Conservation (phyloP, 2,329 filamentous ascomycete species). For the Pseudogymnoascus pannorum region DNA sequence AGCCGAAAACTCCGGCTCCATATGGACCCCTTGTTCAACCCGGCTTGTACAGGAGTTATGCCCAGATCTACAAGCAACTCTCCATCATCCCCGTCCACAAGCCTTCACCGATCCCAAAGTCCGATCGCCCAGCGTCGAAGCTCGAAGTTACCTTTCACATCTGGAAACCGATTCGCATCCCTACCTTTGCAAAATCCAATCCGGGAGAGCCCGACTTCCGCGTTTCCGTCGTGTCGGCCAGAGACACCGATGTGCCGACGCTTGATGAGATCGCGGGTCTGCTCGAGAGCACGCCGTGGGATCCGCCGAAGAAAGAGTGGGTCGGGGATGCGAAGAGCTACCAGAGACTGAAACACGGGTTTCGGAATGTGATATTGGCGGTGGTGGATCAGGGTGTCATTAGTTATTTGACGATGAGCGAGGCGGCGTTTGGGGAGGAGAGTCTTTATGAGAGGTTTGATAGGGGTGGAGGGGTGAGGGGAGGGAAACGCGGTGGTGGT, state of each 20-base stretch:
- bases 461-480: slow-evolving; percentile 31
- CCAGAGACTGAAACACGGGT: slow-evolving; percentile 73
- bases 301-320: slow-evolving; percentile 42
- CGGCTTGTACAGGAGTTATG: slow-evolving; percentile 59
- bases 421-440: slow-evolving; percentile 73
- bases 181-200: slow-evolving; percentile 67
- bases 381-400: slow-evolving; percentile 85
- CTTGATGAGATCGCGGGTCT: slow-evolving; percentile 64
- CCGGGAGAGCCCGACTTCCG: slow-evolving; percentile 77
- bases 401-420: slow-evolving; percentile 76
- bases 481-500: slow-evolving; percentile 30
- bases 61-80: slow-evolving; percentile 68
- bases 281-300: slow-evolving; percentile 65
- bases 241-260: slow-evolving; percentile 63
- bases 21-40: slow-evolving; percentile 53
- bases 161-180: slow-evolving; percentile 61
- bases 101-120: slow-evolving; percentile 34
- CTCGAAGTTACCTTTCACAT: slow-evolving; percentile 57
- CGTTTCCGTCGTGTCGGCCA: slow-evolving; percentile 73
- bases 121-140: slow-evolving; percentile 28
- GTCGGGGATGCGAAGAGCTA: slow-evolving; percentile 52
- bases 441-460: slow-evolving; percentile 57
- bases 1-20: slow-evolving; percentile 18
- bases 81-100: slow-evolving; percentile 66
- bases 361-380: slow-evolving; percentile 75